phyloP scores from a whole-genome alignment of 2,329 filamentous ascomycete genomes.

The Pyricularia sp. region DNA sequence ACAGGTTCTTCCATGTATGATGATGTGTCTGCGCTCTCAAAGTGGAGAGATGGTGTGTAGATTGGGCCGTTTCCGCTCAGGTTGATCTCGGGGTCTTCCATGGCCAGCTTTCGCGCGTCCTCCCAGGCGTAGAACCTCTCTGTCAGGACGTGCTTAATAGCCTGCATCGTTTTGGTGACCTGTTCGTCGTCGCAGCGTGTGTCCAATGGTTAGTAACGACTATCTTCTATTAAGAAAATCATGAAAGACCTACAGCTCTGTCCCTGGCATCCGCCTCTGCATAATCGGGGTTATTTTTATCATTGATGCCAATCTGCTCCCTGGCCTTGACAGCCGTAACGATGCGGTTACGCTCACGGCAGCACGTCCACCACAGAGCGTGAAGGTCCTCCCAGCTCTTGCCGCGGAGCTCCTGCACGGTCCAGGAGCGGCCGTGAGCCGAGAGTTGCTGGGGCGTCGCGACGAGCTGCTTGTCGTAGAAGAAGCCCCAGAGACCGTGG shows the following conservation, averaged over 20 bases:
- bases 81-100: slow-evolving; percentile 58
- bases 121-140: slow-evolving; percentile 86
- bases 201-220: background rate
- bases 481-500: slow-evolving; percentile 91
- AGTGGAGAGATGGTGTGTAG: slow-evolving; percentile 35
- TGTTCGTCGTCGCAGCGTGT: slow-evolving; percentile 23
- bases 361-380: slow-evolving; percentile 86
- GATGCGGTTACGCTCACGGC: slow-evolving; percentile 83
- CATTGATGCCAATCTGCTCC: slow-evolving; percentile 27
- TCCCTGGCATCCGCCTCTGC: background rate
- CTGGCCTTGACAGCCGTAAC: slow-evolving; percentile 68
- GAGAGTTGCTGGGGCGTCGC: slow-evolving; percentile 61
- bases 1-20: background rate
- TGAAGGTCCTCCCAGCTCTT: slow-evolving; percentile 96
- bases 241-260: background rate
- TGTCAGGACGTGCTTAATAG: slow-evolving; percentile 76
- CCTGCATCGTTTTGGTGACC: slow-evolving; percentile 69
- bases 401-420: slow-evolving; percentile 69
- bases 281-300: background rate
- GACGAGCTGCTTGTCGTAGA: slow-evolving; percentile 61
- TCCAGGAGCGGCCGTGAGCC: slow-evolving; percentile 75
- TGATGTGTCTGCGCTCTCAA: slow-evolving; percentile 11
- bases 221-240: too few relatives aligned
- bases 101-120: slow-evolving; percentile 59
- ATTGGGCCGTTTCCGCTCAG: slow-evolving; percentile 38